phyloP scores from a whole-genome alignment of 352 stramenopile genomes.

The Phytophthora lateralis region DNA sequence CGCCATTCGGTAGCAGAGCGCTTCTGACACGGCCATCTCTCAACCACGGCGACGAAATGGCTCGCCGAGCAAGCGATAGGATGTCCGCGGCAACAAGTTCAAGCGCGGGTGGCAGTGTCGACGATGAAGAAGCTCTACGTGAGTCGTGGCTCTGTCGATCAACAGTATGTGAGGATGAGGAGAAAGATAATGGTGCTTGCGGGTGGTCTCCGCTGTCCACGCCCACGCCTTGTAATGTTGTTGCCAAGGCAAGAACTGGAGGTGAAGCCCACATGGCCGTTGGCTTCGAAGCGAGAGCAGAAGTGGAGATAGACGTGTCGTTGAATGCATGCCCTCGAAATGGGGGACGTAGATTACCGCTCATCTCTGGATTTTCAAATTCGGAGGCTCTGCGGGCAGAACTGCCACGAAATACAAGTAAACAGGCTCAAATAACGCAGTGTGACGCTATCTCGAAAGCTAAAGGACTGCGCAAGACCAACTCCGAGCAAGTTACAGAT shows the following conservation, averaged over 20 bases:
- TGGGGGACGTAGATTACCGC: slow-evolving; percentile 25
- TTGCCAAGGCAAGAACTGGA: neutral
- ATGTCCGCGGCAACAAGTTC: slow-evolving; percentile 17
- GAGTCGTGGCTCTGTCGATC: slow-evolving; percentile 66
- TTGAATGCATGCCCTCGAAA: slow-evolving; percentile 4
- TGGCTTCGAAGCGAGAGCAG: neutral
- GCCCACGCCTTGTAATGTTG: slow-evolving; percentile 16
- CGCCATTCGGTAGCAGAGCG: slow-evolving; percentile 29
- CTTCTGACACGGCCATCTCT: slow-evolving; percentile 36
- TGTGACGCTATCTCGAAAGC: neutral
- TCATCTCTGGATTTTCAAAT: slow-evolving; percentile 36
- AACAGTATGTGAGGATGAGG: slow-evolving; percentile 49
- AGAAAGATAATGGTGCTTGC: slow-evolving; percentile 30
- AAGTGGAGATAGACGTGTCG: neutral
- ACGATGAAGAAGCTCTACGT: slow-evolving; percentile 12
- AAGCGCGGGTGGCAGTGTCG: slow-evolving; percentile 8
- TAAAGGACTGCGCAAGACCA: slow-evolving; percentile 4
- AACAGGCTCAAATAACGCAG: slow-evolving; percentile 4
- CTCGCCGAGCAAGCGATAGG: slow-evolving; percentile 26
- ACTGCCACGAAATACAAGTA: slow-evolving; percentile 19
- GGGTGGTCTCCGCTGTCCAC: slow-evolving; percentile 32
- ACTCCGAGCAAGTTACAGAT: neutral
- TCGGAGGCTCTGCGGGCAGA: slow-evolving; percentile 29
- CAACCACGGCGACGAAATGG: slow-evolving; percentile 27
- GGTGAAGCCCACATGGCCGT: neutral